A percentile compares a stretch with the other conserved stretches of the same genome.
Evolutionary conservation across 345 rosid genomes (phyloP).

Genomic region (Linum usitatissimum): DNA sequence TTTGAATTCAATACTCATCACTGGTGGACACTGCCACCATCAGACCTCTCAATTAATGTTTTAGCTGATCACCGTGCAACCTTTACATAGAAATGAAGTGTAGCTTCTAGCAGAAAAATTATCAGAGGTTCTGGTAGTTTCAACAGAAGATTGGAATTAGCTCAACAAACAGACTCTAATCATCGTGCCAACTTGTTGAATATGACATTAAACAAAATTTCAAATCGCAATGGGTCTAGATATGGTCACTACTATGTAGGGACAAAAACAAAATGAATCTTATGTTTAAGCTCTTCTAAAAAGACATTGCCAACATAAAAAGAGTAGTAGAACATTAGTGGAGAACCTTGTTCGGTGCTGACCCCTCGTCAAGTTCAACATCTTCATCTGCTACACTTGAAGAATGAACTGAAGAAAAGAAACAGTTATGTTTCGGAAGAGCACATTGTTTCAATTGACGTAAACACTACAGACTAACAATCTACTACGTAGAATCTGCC

Average conservation of each 20-base stretch:
- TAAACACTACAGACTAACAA: neutral
- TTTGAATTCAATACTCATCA: neutral
- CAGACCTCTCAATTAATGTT: too few relatives aligned
- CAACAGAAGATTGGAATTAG: too few relatives aligned
- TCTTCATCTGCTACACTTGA: neutral
- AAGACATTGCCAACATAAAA: neutral
- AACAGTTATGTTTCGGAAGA: neutral
- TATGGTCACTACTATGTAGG: neutral
- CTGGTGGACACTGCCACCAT: neutral
- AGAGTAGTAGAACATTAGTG: neutral
- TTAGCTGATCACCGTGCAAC: too few relatives aligned
- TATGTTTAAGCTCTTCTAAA: neutral
- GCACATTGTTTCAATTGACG: neutral
- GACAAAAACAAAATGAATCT: neutral
- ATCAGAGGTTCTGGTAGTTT: too few relatives aligned
- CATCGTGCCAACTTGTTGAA: too few relatives aligned
- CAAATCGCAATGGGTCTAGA: too few relatives aligned
- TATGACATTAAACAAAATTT: too few relatives aligned
- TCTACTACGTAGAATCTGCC: neutral
- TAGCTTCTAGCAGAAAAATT: too few relatives aligned
- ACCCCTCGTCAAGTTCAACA: neutral
- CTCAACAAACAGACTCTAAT: too few relatives aligned
- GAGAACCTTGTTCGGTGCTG: neutral
- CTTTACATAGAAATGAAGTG: too few relatives aligned
- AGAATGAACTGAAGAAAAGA: neutral